A percentile compares a stretch with the other conserved stretches of the same genome.
Conservation (phyloP, 192 early-diverging fungal genomes). For the Umbelopsis vinacea region DNA sequence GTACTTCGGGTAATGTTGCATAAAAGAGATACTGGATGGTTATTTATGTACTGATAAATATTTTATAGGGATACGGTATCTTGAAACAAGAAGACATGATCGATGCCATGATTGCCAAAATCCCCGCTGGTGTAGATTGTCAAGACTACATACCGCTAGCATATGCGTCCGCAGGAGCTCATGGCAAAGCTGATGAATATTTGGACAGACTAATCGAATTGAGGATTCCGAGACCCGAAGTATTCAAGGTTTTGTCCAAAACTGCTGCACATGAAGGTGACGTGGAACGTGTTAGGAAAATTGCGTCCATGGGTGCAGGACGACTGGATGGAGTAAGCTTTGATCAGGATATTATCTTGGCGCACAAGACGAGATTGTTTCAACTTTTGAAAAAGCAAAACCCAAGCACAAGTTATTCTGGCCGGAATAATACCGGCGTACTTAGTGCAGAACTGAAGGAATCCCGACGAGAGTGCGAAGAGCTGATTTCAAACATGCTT, state of each 20-base stretch:
- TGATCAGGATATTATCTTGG: background rate
- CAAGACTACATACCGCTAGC: constrained; percentile 16
- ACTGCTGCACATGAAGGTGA: constrained; percentile 27
- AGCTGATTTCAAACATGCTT: constrained; percentile 19
- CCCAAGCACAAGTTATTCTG: background rate
- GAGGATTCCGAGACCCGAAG: background rate
- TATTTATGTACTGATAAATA: background rate
- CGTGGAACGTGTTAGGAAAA: background rate
- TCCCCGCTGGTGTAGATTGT: constrained; percentile 8
- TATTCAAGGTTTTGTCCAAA: constrained; percentile 23
- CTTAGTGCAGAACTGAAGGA: background rate
- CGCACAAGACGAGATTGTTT: constrained; percentile 1
- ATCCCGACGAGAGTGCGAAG: constrained; percentile 10
- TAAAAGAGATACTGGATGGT: background rate
- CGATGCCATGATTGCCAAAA: background rate
- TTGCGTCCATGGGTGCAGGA: constrained; percentile 9
- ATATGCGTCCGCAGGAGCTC: constrained; percentile 24
- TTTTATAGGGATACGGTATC: constrained; percentile 20
- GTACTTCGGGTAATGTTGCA: constrained; percentile 28
- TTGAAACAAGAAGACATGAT: constrained; percentile 3
- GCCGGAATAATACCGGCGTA: background rate
- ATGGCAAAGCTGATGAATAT: background rate
- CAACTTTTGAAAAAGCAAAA: background rate
- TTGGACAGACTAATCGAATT: constrained; percentile 6
- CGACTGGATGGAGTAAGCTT: background rate